A percentile compares a stretch with the other conserved stretches of the same genome.
These are phyloP conservation scores for Neurospora pannonica DNA, from an alignment of 495 filamentous ascomycete genomes.

Conservation along the genomic window DNA sequence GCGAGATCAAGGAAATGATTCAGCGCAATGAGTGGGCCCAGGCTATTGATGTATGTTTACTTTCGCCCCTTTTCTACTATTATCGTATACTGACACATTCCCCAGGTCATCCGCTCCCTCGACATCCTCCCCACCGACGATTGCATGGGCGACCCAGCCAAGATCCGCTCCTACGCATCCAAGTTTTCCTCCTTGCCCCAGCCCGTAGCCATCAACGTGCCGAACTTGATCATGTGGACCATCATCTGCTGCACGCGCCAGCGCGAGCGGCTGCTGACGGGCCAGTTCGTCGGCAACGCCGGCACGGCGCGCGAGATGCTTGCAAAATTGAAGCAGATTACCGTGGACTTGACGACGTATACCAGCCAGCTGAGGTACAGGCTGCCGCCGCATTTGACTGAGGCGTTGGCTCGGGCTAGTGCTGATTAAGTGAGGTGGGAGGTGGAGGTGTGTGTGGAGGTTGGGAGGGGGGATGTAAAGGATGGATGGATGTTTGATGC, in stretches of 20 bases:
- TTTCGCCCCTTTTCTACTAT: not conserved
- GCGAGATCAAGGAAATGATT: constrained; percentile 62
- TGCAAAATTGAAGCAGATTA: constrained; percentile 61
- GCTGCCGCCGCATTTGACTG: constrained; percentile 61
- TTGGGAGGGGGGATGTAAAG: not conserved
- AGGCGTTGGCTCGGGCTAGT: constrained; percentile 68
- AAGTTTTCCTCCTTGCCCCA: constrained; percentile 65
- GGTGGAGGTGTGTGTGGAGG: not conserved
- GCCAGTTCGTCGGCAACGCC: constrained; percentile 63
- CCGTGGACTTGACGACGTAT: constrained; percentile 85
- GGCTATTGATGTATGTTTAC: constrained; percentile 68
- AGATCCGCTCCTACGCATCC: constrained; percentile 65
- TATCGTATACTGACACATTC: too few relatives aligned
- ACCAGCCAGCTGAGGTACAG: constrained; percentile 90
- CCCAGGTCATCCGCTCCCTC: constrained; percentile 66
- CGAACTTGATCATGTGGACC: constrained; percentile 85
- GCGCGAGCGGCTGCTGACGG: constrained; percentile 53
- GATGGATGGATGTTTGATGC: not conserved
- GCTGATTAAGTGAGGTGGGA: constrained; percentile 42
- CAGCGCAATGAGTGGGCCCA: constrained; percentile 62
- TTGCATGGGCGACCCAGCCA: constrained; percentile 57
- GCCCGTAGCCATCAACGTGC: constrained; percentile 74
- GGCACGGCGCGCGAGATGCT: constrained; percentile 55
- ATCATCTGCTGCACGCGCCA: constrained; percentile 73
- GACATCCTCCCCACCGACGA: constrained; percentile 64